Evolutionary conservation across 2,329 filamentous ascomycete species (phyloP), one percentile per base, ranked within the genome.

Genomic region (Aspergillus sergii): DNA sequence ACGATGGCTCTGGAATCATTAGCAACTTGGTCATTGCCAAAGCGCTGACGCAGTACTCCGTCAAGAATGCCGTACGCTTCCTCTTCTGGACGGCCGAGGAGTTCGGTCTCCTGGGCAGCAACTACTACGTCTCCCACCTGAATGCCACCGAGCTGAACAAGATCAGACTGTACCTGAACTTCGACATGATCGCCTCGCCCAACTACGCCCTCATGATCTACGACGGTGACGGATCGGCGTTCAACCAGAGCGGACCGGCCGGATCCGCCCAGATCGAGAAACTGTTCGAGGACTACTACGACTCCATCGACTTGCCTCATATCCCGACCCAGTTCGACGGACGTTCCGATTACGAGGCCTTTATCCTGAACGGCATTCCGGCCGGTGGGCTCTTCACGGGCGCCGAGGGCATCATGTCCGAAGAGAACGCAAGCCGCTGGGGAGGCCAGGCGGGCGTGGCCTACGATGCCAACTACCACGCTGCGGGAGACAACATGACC

Each of bases 271-370:
- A 92, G 73, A 82, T 92, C 61, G 85, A 89, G 63, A 80, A 89
- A 64, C 79, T 92, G 41, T 93, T 92, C 74, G 80, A 88, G 23
- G 81, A 88, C 56, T 93, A 86, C 83, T 93, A 90, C 79, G 77
- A 83, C 64, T 77, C 81, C 2, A 82, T 88, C 26, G 88, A 83
- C 1, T 82, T 88, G 61, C 88, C 88, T 76, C 89, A 88, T 73
- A 90, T 87, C 0, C 87, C 90, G 62, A 91, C 91, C 32, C 85
- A 87, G 2, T 94, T 95, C 68, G 89, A 93, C 69, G 91, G 91
- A 8, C 88, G 91, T 63, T 92, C 89, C 66, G 92, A 95, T 77
- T 94, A 94, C 70, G 90, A 89, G 57, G 89, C 87, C 1, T 94
- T 94, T 80, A 89, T 93, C 71, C 83, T 86, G 41, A 84, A 86